Evolutionary conservation across 768 basidiomycete genomes (phyloP).

Genomic region (Daedaleopsis nitida): DNA sequence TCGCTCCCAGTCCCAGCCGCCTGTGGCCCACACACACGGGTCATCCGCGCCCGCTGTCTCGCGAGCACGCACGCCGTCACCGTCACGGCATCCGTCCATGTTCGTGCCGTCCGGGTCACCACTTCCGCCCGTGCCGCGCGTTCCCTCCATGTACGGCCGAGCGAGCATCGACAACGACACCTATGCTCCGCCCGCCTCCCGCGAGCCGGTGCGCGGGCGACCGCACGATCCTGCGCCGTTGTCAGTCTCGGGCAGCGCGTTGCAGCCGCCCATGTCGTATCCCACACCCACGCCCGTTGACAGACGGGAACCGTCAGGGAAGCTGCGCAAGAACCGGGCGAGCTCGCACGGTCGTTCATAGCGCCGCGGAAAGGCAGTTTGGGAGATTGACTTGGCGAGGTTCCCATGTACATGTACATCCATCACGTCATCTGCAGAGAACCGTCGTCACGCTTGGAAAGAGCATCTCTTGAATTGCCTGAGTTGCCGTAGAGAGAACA

Average conservation of each 20-base stretch:
- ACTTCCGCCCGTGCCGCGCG: constrained; percentile 28
- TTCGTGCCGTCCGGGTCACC: not conserved
- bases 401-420: no score
- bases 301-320: not conserved
- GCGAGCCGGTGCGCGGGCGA: not conserved
- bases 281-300: not conserved
- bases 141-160: constrained; percentile 21
- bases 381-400: not conserved
- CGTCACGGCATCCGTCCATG: constrained; percentile 27
- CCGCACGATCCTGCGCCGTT: not conserved
- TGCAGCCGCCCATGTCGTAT: no score
- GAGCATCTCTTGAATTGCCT: not conserved
- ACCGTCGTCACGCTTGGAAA: not conserved
- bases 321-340: not conserved
- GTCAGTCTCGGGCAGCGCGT: not conserved
- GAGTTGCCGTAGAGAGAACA: not conserved
- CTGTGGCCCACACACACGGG: not conserved
- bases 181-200: not conserved
- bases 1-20: constrained; percentile 20
- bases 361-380: not conserved
- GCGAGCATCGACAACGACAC: not conserved
- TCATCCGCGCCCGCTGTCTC: constrained; percentile 11
- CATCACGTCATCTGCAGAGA: no score
- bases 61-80: constrained; percentile 20
- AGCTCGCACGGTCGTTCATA: not conserved